A percentile compares a stretch with the other conserved stretches of the same genome.
phyloP scores from a whole-genome alignment of 805 yeast genomes.

The Wickerhamomyces ciferrii region DNA sequence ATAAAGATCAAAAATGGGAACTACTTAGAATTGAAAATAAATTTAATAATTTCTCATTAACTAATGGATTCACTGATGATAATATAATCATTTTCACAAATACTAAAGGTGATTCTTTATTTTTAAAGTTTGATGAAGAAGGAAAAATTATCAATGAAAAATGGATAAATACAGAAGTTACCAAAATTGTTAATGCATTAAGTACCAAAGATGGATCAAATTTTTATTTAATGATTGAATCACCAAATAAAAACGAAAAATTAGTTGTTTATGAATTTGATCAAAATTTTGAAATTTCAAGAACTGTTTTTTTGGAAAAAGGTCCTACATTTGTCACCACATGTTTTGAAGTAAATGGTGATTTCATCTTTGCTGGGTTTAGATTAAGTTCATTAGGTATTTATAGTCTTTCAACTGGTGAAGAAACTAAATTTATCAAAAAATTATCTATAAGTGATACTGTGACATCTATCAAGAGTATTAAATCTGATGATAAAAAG shows the following conservation, averaged over 20 bases:
- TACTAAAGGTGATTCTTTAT: conserved; percentile 36
- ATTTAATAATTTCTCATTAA: conserved; percentile 35
- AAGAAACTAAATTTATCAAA: conserved; percentile 26
- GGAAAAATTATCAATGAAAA: conserved; percentile 25
- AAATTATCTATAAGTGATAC: conserved; percentile 64
- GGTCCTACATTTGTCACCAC: conserved; percentile 54
- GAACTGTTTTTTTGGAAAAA: conserved; percentile 25
- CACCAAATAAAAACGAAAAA: conserved; percentile 61
- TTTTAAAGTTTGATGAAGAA: conserved; percentile 34
- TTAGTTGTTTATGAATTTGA: conserved; percentile 38
- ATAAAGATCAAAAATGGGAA: conserved; percentile 22
- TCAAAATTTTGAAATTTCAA: conserved; percentile 21
- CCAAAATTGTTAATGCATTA: conserved; percentile 48
- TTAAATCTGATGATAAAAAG: conserved; percentile 22
- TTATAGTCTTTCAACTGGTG: conserved; percentile 33
- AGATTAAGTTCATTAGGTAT: conserved; percentile 63
- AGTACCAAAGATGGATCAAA: conserved; percentile 21
- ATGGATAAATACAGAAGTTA: conserved; percentile 22
- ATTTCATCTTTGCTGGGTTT: conserved; percentile 59
- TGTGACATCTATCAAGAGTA: conserved; percentile 45
- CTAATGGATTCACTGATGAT: conserved; percentile 33
- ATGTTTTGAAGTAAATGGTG: conserved; percentile 39
- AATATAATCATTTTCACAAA: conserved; percentile 30
- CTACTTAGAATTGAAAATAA: conserved; percentile 15
- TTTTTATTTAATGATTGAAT: conserved; percentile 45